Evolutionary conservation across 352 stramenopile species (phyloP).

Genomic region (Globisporangium heterothallicum): DNA sequence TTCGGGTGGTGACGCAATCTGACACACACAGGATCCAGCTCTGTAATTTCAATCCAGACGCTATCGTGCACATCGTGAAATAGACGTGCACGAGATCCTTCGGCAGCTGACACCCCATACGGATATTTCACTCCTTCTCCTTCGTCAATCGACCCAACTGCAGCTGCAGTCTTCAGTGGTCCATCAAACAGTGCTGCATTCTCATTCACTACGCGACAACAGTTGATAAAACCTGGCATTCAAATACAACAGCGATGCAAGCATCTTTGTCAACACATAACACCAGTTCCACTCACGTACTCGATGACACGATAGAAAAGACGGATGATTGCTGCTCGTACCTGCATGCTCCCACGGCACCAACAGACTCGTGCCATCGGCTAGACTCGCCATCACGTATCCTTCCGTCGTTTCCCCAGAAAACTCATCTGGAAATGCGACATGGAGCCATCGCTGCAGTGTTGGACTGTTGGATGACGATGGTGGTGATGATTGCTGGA

Average conservation of each 20-base stretch:
- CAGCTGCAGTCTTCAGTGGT: conserved; percentile 17
- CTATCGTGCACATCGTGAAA: conserved; percentile 36
- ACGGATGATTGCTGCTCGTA: conserved; percentile 10
- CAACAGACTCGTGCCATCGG: conserved; percentile 36
- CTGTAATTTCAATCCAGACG: conserved; percentile 49
- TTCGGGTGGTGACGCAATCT: conserved; percentile 31
- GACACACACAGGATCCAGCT: conserved; percentile 43
- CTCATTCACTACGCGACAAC: conserved; percentile 31
- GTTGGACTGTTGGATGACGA: too few relatives aligned
- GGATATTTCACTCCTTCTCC: conserved; percentile 30
- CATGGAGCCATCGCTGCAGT: conserved; percentile 47
- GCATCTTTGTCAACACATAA: neutral
- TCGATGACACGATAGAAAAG: too few relatives aligned
- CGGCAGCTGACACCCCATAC: conserved; percentile 37
- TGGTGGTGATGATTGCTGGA: neutral
- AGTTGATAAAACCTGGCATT: conserved; percentile 29
- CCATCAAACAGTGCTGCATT: conserved; percentile 35
- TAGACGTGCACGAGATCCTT: conserved; percentile 23
- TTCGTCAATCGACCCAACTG: conserved; percentile 27
- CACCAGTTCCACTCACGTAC: neutral
- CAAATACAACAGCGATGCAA: neutral
- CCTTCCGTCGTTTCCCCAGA: conserved; percentile 26
- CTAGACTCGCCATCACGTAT: conserved; percentile 50
- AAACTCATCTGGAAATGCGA: conserved; percentile 28
- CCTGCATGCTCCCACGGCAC: conserved; percentile 43